These are phyloP conservation scores for Hygrophila difformis DNA, from an alignment of 257 asterid genomes.

Conservation along the genomic window DNA sequence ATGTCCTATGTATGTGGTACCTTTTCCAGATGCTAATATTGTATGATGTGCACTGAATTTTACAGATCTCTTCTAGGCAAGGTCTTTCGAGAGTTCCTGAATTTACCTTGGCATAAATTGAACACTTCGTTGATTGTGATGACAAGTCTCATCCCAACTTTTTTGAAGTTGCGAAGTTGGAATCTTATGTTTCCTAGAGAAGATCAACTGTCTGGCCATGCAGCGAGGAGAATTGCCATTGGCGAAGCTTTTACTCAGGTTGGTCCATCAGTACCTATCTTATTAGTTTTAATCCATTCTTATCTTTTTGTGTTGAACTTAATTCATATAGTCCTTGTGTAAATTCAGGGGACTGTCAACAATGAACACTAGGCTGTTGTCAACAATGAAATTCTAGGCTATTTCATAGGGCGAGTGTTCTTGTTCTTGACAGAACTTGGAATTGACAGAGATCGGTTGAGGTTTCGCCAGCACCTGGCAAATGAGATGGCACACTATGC, in stretches of 20 bases:
- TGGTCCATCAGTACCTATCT: not conserved
- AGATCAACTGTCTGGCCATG: not conserved
- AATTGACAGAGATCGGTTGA: not conserved
- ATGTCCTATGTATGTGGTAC: too few relatives aligned
- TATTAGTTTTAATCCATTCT: not conserved
- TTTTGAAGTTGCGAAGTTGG: not conserved
- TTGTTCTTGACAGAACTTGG: not conserved
- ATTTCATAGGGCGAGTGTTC: not conserved
- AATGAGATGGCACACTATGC: conserved; percentile 44
- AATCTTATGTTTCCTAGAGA: not conserved
- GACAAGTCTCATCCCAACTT: conserved; percentile 22
- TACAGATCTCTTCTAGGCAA: not conserved
- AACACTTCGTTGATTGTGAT: conserved; percentile 45
- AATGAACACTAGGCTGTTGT: too few relatives aligned
- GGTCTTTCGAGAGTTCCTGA: not conserved
- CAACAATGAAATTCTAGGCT: not conserved
- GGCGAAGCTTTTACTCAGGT: not conserved
- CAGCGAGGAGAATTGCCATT: not conserved
- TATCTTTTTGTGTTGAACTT: not conserved
- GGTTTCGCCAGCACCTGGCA: not conserved
- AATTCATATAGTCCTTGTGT: not conserved
- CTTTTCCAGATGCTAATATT: too few relatives aligned
- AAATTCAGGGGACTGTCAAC: conserved; percentile 17
- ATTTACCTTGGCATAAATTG: conserved; percentile 15
- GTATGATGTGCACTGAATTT: too few relatives aligned